Evolutionary conservation across 768 basidiomycete species (phyloP).

Genomic region (Lactifluus echinatus): DNA sequence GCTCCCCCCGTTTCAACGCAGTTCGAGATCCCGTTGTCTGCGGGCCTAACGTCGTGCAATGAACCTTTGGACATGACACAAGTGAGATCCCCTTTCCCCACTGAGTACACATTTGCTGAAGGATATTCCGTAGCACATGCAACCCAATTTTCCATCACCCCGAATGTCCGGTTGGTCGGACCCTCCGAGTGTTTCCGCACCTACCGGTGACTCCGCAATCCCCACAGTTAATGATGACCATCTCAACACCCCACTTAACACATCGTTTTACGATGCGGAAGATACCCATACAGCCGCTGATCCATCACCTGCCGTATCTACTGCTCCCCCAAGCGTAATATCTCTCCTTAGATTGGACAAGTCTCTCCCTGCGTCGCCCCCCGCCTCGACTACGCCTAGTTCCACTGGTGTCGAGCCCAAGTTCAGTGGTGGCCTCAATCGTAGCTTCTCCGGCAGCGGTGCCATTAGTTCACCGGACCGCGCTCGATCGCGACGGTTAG

Average conservation of each 20-base stretch:
- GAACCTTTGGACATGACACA: conserved; percentile 2
- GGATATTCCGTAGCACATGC: neutral
- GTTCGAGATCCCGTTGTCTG: conserved; percentile 2
- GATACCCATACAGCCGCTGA: neutral
- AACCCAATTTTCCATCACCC: neutral
- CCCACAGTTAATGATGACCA: neutral
- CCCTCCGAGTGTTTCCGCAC: neutral
- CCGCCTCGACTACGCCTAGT: neutral
- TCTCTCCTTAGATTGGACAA: conserved; percentile 15
- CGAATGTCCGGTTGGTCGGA: neutral
- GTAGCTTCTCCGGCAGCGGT: conserved; percentile 9
- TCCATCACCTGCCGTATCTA: neutral
- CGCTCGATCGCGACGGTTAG: conserved; percentile 8
- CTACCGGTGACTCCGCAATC: neutral
- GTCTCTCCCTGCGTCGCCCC: conserved; percentile 16
- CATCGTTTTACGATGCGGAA: neutral
- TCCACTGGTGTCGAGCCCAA: neutral
- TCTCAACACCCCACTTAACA: neutral
- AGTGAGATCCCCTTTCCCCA: neutral
- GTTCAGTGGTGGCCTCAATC: neutral
- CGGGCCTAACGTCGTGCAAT: neutral
- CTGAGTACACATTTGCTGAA: neutral
- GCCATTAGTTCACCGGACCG: neutral
- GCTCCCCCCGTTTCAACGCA: conserved; percentile 29
- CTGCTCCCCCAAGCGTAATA: conserved; percentile 11